Evolutionary conservation across 2,329 filamentous ascomycete species (phyloP).

Genomic region (Paecilomyces formosus): DNA sequence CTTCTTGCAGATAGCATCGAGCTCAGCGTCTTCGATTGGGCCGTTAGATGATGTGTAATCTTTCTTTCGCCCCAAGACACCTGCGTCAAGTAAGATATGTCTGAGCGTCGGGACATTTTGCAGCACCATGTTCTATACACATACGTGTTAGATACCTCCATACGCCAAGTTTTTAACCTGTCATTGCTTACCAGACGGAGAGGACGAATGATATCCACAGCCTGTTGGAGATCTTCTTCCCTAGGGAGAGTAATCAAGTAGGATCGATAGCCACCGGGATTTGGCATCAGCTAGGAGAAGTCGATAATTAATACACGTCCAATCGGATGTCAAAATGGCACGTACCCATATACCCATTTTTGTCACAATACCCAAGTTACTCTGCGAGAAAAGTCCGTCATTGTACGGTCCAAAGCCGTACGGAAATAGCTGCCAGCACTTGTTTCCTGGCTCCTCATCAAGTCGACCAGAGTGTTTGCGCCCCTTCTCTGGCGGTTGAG

Average conservation of each 20-base stretch:
- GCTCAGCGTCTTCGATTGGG: conserved; percentile 31
- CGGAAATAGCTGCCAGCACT: conserved; percentile 39
- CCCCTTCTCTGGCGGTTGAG: conserved; percentile 1
- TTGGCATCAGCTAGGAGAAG: conserved; percentile 39
- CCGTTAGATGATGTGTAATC: conserved; percentile 6
- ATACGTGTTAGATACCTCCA: conserved; percentile 14
- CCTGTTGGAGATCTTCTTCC: conserved; percentile 42
- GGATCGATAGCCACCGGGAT: conserved; percentile 42
- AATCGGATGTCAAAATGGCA: not conserved
- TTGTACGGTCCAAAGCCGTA: conserved; percentile 32
- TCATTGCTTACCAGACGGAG: conserved; percentile 14
- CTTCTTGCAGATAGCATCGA: conserved; percentile 34
- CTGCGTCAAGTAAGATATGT: not conserved
- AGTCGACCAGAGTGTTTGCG: not conserved
- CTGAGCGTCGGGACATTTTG: conserved; percentile 39
- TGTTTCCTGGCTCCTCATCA: conserved; percentile 12
- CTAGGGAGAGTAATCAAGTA: conserved; percentile 39
- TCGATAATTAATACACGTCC: not conserved
- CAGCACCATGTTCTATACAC: conserved; percentile 28
- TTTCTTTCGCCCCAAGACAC: not conserved
- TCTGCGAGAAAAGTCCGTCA: conserved; percentile 45
- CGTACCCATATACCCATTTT: conserved; percentile 45
- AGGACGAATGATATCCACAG: conserved; percentile 31
- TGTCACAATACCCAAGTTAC: conserved; percentile 46
- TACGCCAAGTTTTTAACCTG: not conserved